phyloP scores from a whole-genome alignment of 1,284 basidiomycete genomes.

The Heterobasidion annosum region DNA sequence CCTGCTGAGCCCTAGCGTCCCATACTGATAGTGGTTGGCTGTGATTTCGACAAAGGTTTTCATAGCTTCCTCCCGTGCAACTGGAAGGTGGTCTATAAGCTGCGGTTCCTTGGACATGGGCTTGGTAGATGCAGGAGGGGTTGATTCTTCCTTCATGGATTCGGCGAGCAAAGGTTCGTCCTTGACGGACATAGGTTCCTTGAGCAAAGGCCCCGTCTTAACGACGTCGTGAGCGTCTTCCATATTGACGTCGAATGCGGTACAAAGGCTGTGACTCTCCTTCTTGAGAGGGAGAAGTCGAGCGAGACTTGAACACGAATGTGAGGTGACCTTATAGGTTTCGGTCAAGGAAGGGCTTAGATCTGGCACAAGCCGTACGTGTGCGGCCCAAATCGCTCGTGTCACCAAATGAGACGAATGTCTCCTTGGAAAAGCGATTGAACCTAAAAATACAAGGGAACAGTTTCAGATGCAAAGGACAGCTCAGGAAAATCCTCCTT shows the following conservation, averaged over 20 bases:
- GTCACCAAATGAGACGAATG: not conserved
- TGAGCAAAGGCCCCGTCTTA: slow-evolving; percentile 7
- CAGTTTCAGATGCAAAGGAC: too few species aligned
- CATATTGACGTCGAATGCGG: slow-evolving; percentile 6
- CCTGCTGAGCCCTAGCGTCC: slow-evolving; percentile 78
- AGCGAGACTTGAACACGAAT: slow-evolving; percentile 22
- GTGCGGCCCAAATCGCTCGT: not conserved
- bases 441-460: not conserved
- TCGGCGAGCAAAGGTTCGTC: slow-evolving; percentile 17
- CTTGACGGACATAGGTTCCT: slow-evolving; percentile 16
- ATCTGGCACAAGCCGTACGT: not conserved
- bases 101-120: slow-evolving; percentile 30
- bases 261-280: slow-evolving; percentile 18
- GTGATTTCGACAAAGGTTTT: slow-evolving; percentile 68
- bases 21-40: slow-evolving; percentile 84
- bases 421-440: not conserved
- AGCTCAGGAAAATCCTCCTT: too few species aligned
- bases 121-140: slow-evolving; percentile 7
- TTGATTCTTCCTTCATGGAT: slow-evolving; percentile 18
- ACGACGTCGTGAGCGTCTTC: not conserved
- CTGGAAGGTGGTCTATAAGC: slow-evolving; percentile 72
- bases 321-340: slow-evolving; percentile 1
- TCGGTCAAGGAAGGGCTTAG: slow-evolving; percentile 7
- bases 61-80: slow-evolving; percentile 68
- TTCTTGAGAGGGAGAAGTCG: slow-evolving; percentile 10